Evolutionary conservation across 164 flowering plant genomes (phyloP).

Genomic region (Magnolia officinalis): DNA sequence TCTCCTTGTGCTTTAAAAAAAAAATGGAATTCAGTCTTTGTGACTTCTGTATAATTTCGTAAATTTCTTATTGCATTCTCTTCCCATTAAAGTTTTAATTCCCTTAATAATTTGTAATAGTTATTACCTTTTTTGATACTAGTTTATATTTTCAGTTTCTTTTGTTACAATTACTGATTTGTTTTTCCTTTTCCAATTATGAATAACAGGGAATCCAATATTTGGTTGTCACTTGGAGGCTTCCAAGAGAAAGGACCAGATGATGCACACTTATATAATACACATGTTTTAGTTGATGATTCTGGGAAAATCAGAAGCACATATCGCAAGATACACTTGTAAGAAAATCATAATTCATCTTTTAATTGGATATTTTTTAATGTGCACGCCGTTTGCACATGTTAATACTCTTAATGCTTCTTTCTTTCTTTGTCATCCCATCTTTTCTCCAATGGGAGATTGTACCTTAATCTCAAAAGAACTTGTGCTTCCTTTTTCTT

Average conservation of each 20-base stretch:
- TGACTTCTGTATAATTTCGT: too few species aligned
- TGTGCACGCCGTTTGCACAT: not conserved
- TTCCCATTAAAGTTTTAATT: too few species aligned
- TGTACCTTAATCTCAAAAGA: not conserved
- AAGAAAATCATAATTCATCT: conserved; percentile 20
- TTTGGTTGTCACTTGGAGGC: conserved; percentile 97
- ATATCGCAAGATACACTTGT: conserved; percentile 80
- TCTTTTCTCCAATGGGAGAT: not conserved
- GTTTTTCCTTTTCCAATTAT: not conserved
- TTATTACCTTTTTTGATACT: not conserved
- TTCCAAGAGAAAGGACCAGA: conserved; percentile 84
- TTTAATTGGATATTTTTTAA: not conserved
- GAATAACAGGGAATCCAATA: conserved; percentile 59
- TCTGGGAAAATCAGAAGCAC: conserved; percentile 69
- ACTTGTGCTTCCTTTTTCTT: not conserved
- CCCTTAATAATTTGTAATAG: too few species aligned
- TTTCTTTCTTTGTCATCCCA: not conserved
- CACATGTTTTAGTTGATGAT: conserved; percentile 83
- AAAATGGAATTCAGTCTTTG: too few species aligned
- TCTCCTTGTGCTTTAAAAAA: too few species aligned
- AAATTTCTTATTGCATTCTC: too few species aligned
- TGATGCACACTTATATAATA: conserved; percentile 68
- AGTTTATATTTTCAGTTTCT: not conserved
- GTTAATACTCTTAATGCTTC: not conserved
- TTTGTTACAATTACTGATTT: not conserved